phyloP scores from a whole-genome alignment of 352 stramenopile species.

The Phytophthora capsici region DNA sequence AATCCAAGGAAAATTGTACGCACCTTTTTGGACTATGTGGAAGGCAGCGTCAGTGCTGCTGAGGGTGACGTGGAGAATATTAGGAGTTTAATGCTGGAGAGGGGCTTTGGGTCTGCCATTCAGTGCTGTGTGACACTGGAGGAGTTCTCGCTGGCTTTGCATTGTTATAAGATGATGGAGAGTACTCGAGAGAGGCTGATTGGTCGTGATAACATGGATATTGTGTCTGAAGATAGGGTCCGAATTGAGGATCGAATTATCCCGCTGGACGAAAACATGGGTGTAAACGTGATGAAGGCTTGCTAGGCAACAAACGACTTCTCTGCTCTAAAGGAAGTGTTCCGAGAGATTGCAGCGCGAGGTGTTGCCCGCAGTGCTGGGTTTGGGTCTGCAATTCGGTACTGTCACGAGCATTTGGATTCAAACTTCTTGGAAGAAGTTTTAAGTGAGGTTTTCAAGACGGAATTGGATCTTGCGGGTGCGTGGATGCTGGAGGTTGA shows the following conservation, averaged over 20 bases:
- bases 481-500: conserved; percentile 65
- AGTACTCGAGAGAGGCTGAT: conserved; percentile 12
- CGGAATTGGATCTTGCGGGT: conserved; percentile 49
- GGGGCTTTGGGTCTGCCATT: conserved; percentile 73
- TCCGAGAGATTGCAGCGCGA: conserved; percentile 56
- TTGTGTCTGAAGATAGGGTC: conserved; percentile 3
- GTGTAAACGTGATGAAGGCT: conserved; percentile 78
- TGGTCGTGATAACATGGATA: conserved; percentile 26
- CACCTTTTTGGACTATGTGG: conserved; percentile 56
- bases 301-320: conserved; percentile 44
- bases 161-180: conserved; percentile 42
- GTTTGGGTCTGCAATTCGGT: conserved; percentile 75
- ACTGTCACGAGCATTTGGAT: conserved; percentile 59
- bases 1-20: conserved; percentile 35
- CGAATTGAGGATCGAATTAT: conserved; percentile 34
- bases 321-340: conserved; percentile 58
- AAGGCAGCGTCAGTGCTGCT: conserved; percentile 10
- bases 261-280: conserved; percentile 75
- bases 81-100: conserved; percentile 44
- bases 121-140: conserved; percentile 59
- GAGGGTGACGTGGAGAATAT: conserved; percentile 13
- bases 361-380: conserved; percentile 60
- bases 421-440: conserved; percentile 64
- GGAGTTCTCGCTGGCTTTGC: conserved; percentile 54
- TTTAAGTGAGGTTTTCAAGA: conserved; percentile 55